phyloP scores from a whole-genome alignment of 805 yeast species.

The Ogataea dorogensis region DNA sequence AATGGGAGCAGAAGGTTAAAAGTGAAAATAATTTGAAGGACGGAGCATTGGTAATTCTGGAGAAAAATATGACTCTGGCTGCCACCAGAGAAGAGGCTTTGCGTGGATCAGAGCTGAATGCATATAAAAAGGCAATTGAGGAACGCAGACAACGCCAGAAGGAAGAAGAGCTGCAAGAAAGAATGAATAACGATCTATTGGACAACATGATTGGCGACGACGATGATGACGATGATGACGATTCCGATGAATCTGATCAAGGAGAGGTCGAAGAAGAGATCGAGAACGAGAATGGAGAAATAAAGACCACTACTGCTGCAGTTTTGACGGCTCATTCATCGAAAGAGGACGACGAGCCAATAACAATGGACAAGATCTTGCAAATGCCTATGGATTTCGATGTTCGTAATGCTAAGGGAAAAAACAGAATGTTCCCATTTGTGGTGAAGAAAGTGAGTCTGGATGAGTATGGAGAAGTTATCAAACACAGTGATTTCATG shows the following conservation, averaged over 20 bases:
- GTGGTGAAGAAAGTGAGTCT: constrained; percentile 53
- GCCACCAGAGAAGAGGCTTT: constrained; percentile 48
- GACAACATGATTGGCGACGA: constrained; percentile 34
- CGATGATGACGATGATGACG: constrained; percentile 26
- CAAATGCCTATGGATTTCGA: constrained; percentile 54
- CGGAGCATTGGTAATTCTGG: constrained; percentile 58
- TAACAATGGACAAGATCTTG: constrained; percentile 39
- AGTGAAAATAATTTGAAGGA: constrained; percentile 46
- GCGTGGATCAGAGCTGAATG: constrained; percentile 47
- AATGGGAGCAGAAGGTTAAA: constrained; percentile 50
- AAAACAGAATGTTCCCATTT: constrained; percentile 74
- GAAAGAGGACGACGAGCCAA: constrained; percentile 22
- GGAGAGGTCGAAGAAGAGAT: constrained; percentile 19
- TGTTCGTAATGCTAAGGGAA: constrained; percentile 48
- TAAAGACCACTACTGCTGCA: constrained; percentile 19
- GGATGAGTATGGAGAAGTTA: constrained; percentile 87
- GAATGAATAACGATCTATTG: constrained; percentile 32
- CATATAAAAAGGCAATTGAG: constrained; percentile 46
- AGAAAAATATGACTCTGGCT: constrained; percentile 38
- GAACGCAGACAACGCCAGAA: constrained; percentile 42
- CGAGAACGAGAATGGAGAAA: constrained; percentile 31
- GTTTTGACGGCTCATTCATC: constrained; percentile 15
- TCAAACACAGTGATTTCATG: constrained; percentile 63
- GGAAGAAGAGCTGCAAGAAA: constrained; percentile 33
- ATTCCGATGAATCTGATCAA: constrained; percentile 18